A percentile compares a stretch with the other conserved stretches of the same genome.
Evolutionary conservation across 148 eudicot genomes (phyloP).

Genomic region (Heliosperma pusillum): DNA sequence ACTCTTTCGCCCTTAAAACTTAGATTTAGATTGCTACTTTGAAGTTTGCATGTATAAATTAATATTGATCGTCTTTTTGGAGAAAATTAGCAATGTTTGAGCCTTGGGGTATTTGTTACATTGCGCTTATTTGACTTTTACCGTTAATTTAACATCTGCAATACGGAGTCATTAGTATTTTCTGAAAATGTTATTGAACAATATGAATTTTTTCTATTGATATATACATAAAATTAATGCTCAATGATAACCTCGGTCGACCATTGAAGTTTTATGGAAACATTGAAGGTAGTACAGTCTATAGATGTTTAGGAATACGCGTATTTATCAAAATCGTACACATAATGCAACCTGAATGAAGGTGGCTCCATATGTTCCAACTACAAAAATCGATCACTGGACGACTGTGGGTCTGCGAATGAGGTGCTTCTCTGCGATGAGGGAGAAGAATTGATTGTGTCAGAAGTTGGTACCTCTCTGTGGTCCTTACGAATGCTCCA

Average conservation of each 20-base stretch:
- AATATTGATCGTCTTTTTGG: no score
- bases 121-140: no score
- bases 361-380: neutral
- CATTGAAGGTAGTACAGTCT: neutral
- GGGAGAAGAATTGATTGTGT: conserved; percentile 26
- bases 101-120: no score
- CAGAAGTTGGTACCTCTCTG: conserved; percentile 37
- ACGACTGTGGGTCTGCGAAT: conserved; percentile 16
- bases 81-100: no score
- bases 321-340: neutral
- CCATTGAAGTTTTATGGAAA: no score
- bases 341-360: neutral
- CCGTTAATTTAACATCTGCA: no score
- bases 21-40: neutral
- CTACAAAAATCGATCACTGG: conserved; percentile 5
- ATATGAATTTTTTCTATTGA: no score
- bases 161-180: no score
- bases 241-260: no score
- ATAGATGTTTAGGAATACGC: neutral
- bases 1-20: neutral
- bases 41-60: neutral
- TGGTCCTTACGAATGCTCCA: conserved; percentile 82
- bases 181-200: no score
- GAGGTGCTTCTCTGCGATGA: conserved; percentile 27
- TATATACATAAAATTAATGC: no score